phyloP scores from a whole-genome alignment of 345 rosid genomes.

The Eucalyptus regnans region DNA sequence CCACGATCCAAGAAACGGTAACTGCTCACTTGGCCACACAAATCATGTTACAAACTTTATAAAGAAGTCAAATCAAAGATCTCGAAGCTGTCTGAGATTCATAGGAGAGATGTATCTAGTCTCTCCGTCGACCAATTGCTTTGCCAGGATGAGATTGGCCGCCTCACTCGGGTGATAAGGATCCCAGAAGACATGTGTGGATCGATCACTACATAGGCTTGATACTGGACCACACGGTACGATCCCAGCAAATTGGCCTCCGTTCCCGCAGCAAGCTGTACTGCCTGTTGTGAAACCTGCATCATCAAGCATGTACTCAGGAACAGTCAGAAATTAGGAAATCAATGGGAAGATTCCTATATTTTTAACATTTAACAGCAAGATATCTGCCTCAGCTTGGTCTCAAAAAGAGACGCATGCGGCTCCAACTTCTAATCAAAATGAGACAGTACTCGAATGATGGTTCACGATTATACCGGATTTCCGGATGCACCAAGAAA shows the following conservation, averaged over 20 bases:
- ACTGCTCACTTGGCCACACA: not conserved
- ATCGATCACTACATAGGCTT: conserved; percentile 48
- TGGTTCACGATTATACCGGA: not conserved
- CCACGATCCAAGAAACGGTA: not conserved
- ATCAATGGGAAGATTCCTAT: not conserved
- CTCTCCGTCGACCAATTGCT: conserved; percentile 46
- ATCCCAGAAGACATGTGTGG: conserved; percentile 83
- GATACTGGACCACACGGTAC: conserved; percentile 83
- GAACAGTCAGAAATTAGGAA: not conserved
- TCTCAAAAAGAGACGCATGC: not conserved
- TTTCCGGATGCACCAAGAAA: not conserved
- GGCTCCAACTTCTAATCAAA: not conserved
- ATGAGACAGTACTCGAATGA: not conserved
- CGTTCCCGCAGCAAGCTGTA: conserved; percentile 75
- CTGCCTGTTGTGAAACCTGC: conserved; percentile 35
- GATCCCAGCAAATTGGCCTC: conserved; percentile 79
- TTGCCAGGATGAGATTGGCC: conserved; percentile 55
- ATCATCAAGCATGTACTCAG: not conserved
- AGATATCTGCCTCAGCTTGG: not conserved
- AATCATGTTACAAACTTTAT: not conserved
- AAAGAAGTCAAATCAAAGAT: conserved; percentile 10
- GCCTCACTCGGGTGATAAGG: conserved; percentile 88
- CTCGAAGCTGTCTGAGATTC: conserved; percentile 63
- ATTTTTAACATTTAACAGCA: not conserved
- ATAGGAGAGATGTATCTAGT: conserved; percentile 38